Percentiles rank a stretch among this genome's conserved stretches.
These are phyloP conservation scores for Prunus mira DNA, from an alignment of 306 rosid genomes.

Conservation along the genomic window DNA sequence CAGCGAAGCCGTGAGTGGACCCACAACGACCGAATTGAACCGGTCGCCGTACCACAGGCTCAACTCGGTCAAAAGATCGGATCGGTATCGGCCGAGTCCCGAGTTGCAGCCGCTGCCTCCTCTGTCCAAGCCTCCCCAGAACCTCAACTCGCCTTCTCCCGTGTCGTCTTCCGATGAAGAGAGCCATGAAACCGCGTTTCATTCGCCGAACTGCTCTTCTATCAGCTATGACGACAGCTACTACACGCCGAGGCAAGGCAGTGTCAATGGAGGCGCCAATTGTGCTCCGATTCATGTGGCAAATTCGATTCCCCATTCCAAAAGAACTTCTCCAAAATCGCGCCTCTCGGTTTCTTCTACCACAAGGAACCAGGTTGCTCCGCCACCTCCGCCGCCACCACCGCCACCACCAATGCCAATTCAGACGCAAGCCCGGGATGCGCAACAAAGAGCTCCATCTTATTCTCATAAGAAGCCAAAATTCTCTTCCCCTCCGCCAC, in stretches of 20 bases:
- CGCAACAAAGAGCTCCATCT: slow-evolving; percentile 1
- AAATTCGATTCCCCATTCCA: slow-evolving; percentile 54
- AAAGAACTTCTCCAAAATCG: slow-evolving; percentile 78
- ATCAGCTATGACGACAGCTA: slow-evolving; percentile 54
- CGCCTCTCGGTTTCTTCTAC: slow-evolving; percentile 40
- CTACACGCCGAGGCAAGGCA: slow-evolving; percentile 59
- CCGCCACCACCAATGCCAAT: slow-evolving; percentile 19
- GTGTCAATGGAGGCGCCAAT: slow-evolving; percentile 23
- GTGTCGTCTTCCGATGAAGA: slow-evolving; percentile 43
- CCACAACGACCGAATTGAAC: slow-evolving; percentile 23
- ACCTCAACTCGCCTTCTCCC: slow-evolving; percentile 44
- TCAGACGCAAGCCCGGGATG: not conserved
- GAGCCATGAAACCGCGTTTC: slow-evolving; percentile 62
- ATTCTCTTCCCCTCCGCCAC: slow-evolving; percentile 66
- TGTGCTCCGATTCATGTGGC: slow-evolving; percentile 24
- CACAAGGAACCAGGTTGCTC: slow-evolving; percentile 36
- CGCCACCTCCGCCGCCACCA: slow-evolving; percentile 25
- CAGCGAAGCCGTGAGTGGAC: slow-evolving; percentile 19
- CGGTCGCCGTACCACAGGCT: slow-evolving; percentile 73
- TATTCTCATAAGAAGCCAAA: slow-evolving; percentile 48
- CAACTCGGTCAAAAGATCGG: slow-evolving; percentile 68
- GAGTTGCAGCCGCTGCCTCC: slow-evolving; percentile 96
- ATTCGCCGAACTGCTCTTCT: slow-evolving; percentile 73
- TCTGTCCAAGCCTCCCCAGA: slow-evolving; percentile 33
- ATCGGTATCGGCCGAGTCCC: slow-evolving; percentile 89